phyloP scores from a whole-genome alignment of 1,284 basidiomycete genomes.

The Leccinum proliferum region DNA sequence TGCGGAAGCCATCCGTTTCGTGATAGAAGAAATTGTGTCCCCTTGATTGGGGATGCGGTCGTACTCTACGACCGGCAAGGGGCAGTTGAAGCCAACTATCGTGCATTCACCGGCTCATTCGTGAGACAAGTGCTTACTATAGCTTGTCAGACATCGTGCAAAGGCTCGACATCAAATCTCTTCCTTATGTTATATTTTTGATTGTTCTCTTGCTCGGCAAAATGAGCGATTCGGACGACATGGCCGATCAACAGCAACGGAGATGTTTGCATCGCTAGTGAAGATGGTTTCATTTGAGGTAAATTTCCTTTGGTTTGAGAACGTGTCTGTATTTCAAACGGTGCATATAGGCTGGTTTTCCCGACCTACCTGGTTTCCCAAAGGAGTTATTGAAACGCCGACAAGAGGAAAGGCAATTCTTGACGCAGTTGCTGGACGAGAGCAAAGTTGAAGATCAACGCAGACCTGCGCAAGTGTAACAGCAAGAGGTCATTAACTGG shows the following conservation, averaged over 20 bases:
- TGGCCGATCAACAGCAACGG: slow-evolving; percentile 86
- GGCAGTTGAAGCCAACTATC: slow-evolving; percentile 84
- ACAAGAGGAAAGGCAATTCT: slow-evolving; percentile 87
- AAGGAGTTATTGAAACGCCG: slow-evolving; percentile 83
- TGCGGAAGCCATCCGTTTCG: slow-evolving; percentile 79
- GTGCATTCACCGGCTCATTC: slow-evolving; percentile 26
- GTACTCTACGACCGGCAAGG: slow-evolving; percentile 82
- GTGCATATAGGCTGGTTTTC: slow-evolving; percentile 80
- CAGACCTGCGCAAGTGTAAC: slow-evolving; percentile 91
- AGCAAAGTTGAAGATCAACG: slow-evolving; percentile 94
- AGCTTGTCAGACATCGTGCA: slow-evolving; percentile 77
- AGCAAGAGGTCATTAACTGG: slow-evolving; percentile 99
- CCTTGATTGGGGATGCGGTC: slow-evolving; percentile 78
- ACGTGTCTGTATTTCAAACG: not conserved
- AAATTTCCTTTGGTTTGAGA: slow-evolving; percentile 13
- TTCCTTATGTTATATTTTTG: slow-evolving; percentile 97
- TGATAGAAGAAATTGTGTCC: slow-evolving; percentile 81
- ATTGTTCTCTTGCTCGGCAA: slow-evolving; percentile 95
- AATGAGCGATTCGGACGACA: slow-evolving; percentile 95
- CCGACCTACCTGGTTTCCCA: slow-evolving; percentile 92
- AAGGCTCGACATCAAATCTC: slow-evolving; percentile 88
- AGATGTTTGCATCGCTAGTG: slow-evolving; percentile 94
- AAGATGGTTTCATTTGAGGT: slow-evolving; percentile 99
- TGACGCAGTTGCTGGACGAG: slow-evolving; percentile 92
- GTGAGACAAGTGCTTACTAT: slow-evolving; percentile 7